Percentiles rank a stretch among this genome's conserved stretches.
These are phyloP conservation scores for Boletus huronensis DNA, from an alignment of 768 basidiomycete genomes.

Conservation along the genomic window DNA sequence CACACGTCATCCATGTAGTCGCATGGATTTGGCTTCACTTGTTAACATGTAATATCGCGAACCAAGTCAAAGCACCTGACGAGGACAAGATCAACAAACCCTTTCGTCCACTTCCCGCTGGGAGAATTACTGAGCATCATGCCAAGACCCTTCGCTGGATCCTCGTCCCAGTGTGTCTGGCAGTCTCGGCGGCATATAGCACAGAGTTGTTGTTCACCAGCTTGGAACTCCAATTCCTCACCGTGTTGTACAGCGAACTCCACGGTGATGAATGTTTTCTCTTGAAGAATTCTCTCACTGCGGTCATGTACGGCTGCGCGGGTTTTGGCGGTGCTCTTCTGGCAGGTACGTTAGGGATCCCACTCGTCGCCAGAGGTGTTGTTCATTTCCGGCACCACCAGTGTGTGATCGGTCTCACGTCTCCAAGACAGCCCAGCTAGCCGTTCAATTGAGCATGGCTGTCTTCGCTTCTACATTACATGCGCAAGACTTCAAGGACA, in stretches of 20 bases:
- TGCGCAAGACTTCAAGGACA: constrained; percentile 36
- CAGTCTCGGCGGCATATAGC: constrained; percentile 31
- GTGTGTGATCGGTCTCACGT: constrained; percentile 15
- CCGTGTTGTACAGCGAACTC: constrained; percentile 36
- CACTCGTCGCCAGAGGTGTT: background rate
- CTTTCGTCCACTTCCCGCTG: constrained; percentile 41
- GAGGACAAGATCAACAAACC: constrained; percentile 43
- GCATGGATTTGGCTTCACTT: constrained; percentile 45
- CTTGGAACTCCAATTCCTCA: constrained; percentile 17
- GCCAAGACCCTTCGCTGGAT: constrained; percentile 37
- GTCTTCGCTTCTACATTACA: constrained; percentile 33
- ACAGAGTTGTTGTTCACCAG: constrained; percentile 29
- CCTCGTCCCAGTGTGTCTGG: constrained; percentile 31
- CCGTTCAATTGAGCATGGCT: constrained; percentile 26
- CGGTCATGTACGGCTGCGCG: constrained; percentile 31
- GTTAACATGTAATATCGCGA: constrained; percentile 37
- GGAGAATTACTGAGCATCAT: constrained; percentile 33
- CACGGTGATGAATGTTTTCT: constrained; percentile 27
- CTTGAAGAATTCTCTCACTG: constrained; percentile 30
- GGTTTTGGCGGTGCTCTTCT: constrained; percentile 34
- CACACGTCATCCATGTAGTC: constrained; percentile 21
- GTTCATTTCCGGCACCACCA: background rate
- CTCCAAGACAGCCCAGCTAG: constrained; percentile 11
- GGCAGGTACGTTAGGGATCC: constrained; percentile 22
- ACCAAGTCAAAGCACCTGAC: constrained; percentile 36